These are phyloP conservation scores for Toxicodendron radicans DNA, from an alignment of 345 rosid species.

Conservation along the genomic window DNA sequence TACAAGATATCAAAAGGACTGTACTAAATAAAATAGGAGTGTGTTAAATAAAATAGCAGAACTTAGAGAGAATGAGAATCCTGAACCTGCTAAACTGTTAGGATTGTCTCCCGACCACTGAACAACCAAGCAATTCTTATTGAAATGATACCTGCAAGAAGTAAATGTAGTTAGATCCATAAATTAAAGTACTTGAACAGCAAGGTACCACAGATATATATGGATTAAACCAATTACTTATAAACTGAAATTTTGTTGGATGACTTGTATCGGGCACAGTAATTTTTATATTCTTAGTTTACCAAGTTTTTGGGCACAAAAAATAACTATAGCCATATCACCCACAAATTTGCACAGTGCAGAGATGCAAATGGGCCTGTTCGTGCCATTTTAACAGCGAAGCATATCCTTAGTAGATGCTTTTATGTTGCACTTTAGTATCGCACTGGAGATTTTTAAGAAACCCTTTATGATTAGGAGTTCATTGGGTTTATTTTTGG, in stretches of 20 bases:
- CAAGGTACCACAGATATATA: neutral
- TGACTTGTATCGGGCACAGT: neutral
- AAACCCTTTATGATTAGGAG: neutral
- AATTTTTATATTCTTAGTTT: neutral
- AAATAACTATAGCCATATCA: neutral
- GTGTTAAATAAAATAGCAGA: neutral
- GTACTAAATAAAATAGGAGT: neutral
- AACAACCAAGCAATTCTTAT: conserved; percentile 66
- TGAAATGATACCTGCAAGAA: conserved; percentile 65
- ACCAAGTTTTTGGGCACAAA: neutral
- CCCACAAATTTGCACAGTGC: neutral
- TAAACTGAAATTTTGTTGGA: neutral
- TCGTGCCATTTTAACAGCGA: neutral
- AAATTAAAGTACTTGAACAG: conserved; percentile 4
- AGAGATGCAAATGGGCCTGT: too few species aligned
- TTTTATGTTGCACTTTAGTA: neutral
- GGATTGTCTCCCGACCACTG: conserved; percentile 99
- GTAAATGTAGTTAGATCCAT: conserved; percentile 16
- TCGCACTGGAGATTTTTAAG: neutral
- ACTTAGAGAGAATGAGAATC: conserved; percentile 5
- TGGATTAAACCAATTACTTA: neutral
- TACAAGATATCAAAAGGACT: neutral
- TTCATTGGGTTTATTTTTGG: neutral
- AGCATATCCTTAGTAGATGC: neutral
- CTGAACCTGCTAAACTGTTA: conserved; percentile 89